Evolutionary conservation across 2,329 filamentous ascomycete species (phyloP), one percentile per base, ranked within the genome.

Genomic region (Microsporum audouinii): DNA sequence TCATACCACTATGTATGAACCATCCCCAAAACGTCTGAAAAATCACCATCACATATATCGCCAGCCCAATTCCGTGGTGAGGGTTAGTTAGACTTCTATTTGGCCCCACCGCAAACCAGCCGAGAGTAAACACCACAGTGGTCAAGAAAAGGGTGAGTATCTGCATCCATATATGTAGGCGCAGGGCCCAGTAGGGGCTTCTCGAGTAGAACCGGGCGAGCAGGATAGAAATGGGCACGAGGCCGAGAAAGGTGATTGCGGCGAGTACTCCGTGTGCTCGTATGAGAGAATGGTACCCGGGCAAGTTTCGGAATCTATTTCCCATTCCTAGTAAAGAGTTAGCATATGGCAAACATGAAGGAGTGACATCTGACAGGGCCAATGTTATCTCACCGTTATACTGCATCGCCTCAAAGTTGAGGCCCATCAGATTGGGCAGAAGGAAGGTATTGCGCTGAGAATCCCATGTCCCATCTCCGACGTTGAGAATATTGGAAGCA

Each of bases 391-490:
- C 68, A 84, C 82, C 84, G 76, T 87, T 87, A 72, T 86, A 85
- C 71, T 78, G 80, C 79, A 84, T 87, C 2, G 84, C 86, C 57
- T 79, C 83, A 70, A 86, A 84, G 68, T 87, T 86, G 41, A 85
- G 68, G 17, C 84, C 84, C 71, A 84, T 79, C 60, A 87, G 70
- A 67, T 86, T 86, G 51, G 84, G 84, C 60, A 87, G 71, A 65
- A 87, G 76, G 68, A 87, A 87, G 8, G 79, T 83, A 67, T 87
- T 83, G 64, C 82, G 77, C 64, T 77, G 73, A 36, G 77, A 78
- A 65, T 86, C 82, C 84, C 84, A 87, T 65, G 84, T 87, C 45
- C 84, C 84, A 73, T 87, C 84, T 57, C 84, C 84, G 57, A 87
- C 84, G 68, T 81, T 78, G 73, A 87, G 76, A 47, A 81, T 83